Evolutionary conservation across 2,329 filamentous ascomycete species (phyloP).

Genomic region (Epichloe hybrida): DNA sequence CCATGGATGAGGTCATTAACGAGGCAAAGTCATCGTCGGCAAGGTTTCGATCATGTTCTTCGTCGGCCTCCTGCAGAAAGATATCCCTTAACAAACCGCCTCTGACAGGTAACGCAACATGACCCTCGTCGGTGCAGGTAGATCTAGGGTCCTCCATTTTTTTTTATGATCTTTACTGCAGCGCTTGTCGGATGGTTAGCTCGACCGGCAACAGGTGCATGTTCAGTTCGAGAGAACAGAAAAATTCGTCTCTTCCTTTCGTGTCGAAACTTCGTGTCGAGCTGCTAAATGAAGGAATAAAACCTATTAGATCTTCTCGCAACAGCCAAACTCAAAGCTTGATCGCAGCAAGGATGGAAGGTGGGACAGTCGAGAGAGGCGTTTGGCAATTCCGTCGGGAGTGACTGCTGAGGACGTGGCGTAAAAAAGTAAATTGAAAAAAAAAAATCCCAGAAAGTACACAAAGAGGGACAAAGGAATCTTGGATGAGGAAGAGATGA

Average conservation of each 20-base stretch:
- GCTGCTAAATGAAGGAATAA: background rate
- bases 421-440: background rate
- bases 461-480: background rate
- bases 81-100: constrained; percentile 1
- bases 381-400: background rate
- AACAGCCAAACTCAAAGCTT: background rate
- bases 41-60: background rate
- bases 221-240: background rate
- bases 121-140: constrained; percentile 1
- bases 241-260: background rate
- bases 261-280: background rate
- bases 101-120: constrained; percentile 3
- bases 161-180: background rate
- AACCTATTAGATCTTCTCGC: background rate
- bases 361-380: background rate
- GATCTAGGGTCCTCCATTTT: constrained; percentile 4
- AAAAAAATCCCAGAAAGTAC: too few species aligned
- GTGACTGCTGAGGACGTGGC: background rate
- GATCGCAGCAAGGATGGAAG: background rate
- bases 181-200: background rate
- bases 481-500: background rate
- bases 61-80: constrained; percentile 6
- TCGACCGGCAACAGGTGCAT: constrained; percentile 5
- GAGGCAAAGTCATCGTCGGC: constrained; percentile 22
- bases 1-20: constrained; percentile 24